These are phyloP conservation scores for Blastobotrys apis DNA, from an alignment of 1,139 yeast genomes.

Conservation along the genomic window DNA sequence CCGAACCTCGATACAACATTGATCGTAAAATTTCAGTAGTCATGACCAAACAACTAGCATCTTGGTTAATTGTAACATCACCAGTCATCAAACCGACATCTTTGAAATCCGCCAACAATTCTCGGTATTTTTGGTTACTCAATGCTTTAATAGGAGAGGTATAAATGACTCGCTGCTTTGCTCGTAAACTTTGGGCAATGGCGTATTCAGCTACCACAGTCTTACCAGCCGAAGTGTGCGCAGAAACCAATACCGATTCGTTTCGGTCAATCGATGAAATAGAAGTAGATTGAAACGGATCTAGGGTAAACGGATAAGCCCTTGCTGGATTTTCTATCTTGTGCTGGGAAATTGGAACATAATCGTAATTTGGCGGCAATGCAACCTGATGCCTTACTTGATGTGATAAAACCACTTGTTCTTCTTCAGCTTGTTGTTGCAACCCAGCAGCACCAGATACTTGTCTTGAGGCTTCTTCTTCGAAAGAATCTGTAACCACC, in stretches of 20 bases:
- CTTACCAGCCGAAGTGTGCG: constrained; percentile 98
- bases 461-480: constrained; percentile 86
- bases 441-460: constrained; percentile 77
- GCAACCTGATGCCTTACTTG: constrained; percentile 98
- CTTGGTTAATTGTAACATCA: constrained; percentile 95
- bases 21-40: constrained; percentile 92
- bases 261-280: constrained; percentile 89
- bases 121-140: constrained; percentile 94
- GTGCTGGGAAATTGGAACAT: constrained; percentile 83
- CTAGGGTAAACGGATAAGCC: constrained; percentile 84
- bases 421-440: constrained; percentile 39
- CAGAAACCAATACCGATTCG: constrained; percentile 95
- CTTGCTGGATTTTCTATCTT: constrained; percentile 60
- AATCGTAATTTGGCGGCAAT: constrained; percentile 84
- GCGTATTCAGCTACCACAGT: constrained; percentile 99
- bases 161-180: constrained; percentile 90
- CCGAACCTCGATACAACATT: constrained; percentile 92
- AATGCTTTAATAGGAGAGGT: constrained; percentile 97
- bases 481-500: constrained; percentile 82
- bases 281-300: constrained; percentile 95
- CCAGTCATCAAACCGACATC: constrained; percentile 98
- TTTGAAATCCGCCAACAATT: constrained; percentile 72
- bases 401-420: constrained; percentile 72
- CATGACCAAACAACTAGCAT: constrained; percentile 96
- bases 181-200: constrained; percentile 86